Evolutionary conservation across 2,329 filamentous ascomycete genomes (phyloP).

Genomic region (Chaetoscypha palmicola): DNA sequence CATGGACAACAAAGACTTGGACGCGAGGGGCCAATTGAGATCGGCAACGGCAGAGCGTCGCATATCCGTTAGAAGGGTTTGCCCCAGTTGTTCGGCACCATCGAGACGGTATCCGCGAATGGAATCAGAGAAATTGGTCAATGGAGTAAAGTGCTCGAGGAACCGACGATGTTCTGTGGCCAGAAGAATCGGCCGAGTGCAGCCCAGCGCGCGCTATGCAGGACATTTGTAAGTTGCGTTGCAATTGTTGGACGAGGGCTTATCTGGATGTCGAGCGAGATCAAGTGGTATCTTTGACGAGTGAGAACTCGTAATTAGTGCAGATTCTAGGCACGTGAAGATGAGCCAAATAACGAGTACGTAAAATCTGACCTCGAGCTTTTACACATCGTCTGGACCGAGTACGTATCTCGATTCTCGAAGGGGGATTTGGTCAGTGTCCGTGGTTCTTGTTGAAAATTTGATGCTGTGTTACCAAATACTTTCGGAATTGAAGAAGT

Average conservation of each 20-base stretch:
- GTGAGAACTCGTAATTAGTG: constrained; percentile 7
- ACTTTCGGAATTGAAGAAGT: background rate
- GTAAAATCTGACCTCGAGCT: background rate
- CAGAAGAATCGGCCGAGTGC: constrained; percentile 1
- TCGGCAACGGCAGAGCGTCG: constrained; percentile 1
- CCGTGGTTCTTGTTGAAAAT: no score
- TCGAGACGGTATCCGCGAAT: background rate
- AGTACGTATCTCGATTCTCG: no score
- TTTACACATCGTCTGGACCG: constrained; percentile 3
- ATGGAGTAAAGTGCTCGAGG: background rate
- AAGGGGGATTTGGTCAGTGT: no score
- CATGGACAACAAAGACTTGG: constrained; percentile 11
- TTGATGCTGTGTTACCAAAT: no score
- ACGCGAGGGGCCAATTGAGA: constrained; percentile 2
- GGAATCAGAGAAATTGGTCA: constrained; percentile 3
- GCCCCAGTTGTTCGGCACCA: background rate
- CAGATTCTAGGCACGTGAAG: background rate
- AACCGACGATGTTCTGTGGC: constrained; percentile 2
- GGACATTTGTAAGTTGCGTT: constrained; percentile 4
- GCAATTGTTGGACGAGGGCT: background rate
- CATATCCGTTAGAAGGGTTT: background rate
- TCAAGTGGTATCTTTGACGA: constrained; percentile 8
- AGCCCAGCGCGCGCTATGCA: constrained; percentile 3
- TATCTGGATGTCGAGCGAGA: constrained; percentile 1
- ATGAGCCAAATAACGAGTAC: background rate